Conservation (phyloP, 2,329 filamentous ascomycete genomes). For the Aspergillus ibericus region DNA sequence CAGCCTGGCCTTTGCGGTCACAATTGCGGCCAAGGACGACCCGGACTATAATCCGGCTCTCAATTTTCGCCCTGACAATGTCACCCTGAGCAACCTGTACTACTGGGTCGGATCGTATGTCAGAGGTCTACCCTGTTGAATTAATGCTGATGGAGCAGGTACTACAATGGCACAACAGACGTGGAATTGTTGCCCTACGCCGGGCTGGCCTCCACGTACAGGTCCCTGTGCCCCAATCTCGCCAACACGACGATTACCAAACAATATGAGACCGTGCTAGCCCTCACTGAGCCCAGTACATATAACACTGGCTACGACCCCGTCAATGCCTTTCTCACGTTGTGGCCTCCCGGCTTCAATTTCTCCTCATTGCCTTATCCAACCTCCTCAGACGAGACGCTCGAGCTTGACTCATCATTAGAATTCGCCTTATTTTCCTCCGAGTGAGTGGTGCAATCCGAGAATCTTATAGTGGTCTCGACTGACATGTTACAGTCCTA, state of each 20-base stretch:
- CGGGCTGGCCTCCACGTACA: neutral
- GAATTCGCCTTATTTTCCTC: neutral
- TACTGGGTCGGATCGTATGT: slow-evolving; percentile 14
- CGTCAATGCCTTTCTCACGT: neutral
- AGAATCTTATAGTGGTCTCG: neutral
- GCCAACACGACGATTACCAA: neutral
- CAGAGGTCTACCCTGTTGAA: no score
- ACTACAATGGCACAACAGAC: slow-evolving; percentile 3
- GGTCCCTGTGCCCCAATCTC: neutral
- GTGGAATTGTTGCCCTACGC: neutral
- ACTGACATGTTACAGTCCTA: neutral
- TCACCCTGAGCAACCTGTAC: slow-evolving; percentile 9
- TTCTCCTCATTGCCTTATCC: neutral
- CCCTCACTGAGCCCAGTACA: neutral
- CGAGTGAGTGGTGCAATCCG: neutral
- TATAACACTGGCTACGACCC: neutral
- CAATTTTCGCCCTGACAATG: slow-evolving; percentile 12
- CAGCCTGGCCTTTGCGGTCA: neutral
- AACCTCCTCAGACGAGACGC: no score
- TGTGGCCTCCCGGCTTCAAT: neutral
- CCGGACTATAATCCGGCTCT: neutral
- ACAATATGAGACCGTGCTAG: neutral
- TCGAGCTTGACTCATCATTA: neutral
- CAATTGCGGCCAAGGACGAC: neutral
- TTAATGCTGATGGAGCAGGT: neutral